Base-by-base conservation (phyloP, 2,329 filamentous ascomycete genomes). In the Penicillium crustosum region DNA sequence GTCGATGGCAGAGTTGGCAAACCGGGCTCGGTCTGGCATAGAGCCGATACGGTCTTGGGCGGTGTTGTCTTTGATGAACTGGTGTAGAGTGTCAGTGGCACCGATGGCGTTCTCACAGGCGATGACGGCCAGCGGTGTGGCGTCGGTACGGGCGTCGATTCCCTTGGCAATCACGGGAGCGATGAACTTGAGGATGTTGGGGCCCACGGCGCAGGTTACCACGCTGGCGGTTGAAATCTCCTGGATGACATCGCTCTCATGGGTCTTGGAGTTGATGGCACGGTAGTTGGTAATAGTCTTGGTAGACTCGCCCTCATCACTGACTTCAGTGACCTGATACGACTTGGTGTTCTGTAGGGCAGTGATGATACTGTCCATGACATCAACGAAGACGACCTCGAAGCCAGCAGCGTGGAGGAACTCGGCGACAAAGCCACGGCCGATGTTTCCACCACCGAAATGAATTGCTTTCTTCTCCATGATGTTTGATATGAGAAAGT, bases 51-150 rank as follows among this genome's bases (percentile, higher is more conserved):
- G 86, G 49, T 87, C 81, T 39, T 84, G 78, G 21, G 85, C 81
- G 43, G 92, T 90, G 80, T 94, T 88, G 63, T 87, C 81, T 75
- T 88, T 89, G 81, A 96, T 96, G 81, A 89, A 87, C 41, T 83
- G 84, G 65, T 89, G 90, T 51, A 97, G 88, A 39, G 89, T 91
- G 73, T 94, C 90, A 49, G 94, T 97, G 69, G 92, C 94, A 64
- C 91, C 91, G 73, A 97, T 97, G 74, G 91, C 91, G 77, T 99
- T 99, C 82, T 99, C 94, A 78, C 94, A 99, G 57, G 94, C 94
- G 78, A 99, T 96, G 72, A 99, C 90, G 23, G 93, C 87, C 42
- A 97, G 78, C 8, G 93, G 93, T 61, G 84, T 83, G 54, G 80
- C 74, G 45, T 76, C 75, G 27, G 86, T 83, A 63, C 94, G 89